A percentile compares a stretch with the other conserved stretches of the same genome.
phyloP scores from a whole-genome alignment of 371 early-diverging fungal species.

The Rhizopus stolonifer region DNA sequence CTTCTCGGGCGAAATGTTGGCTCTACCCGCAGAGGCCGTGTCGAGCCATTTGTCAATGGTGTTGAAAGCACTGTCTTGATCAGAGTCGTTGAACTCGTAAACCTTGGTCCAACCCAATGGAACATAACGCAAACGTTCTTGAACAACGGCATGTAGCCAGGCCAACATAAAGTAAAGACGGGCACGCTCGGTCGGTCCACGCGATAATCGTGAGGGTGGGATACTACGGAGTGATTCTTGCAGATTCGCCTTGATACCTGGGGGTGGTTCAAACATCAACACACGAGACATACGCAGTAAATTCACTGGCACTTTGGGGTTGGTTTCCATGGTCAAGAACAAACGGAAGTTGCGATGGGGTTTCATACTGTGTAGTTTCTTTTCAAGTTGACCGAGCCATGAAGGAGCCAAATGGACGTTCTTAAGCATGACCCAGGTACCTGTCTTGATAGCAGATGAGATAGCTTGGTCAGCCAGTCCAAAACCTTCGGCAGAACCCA shows the following conservation, averaged over 20 bases:
- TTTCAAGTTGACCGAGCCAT: slow-evolving; percentile 96
- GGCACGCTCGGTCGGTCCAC: slow-evolving; percentile 84
- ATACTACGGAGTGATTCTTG: slow-evolving; percentile 80
- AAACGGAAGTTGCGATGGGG: slow-evolving; percentile 85
- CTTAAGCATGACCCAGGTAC: slow-evolving; percentile 96
- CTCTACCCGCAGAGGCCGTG: slow-evolving; percentile 73
- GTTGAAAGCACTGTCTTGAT: slow-evolving; percentile 87
- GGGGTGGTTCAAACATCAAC: slow-evolving; percentile 94
- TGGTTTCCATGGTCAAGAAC: slow-evolving; percentile 97
- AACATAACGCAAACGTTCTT: slow-evolving; percentile 94
- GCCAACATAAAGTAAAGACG: slow-evolving; percentile 94
- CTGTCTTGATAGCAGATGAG: slow-evolving; percentile 76
- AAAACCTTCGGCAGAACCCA: slow-evolving; percentile 97
- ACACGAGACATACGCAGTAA: slow-evolving; percentile 88
- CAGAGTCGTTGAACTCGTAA: slow-evolving; percentile 98
- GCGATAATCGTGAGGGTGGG: slow-evolving; percentile 53
- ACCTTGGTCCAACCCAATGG: slow-evolving; percentile 97
- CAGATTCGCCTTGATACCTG: slow-evolving; percentile 94
- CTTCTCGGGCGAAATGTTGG: slow-evolving; percentile 90
- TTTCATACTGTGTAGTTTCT: slow-evolving; percentile 86
- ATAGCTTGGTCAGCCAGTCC: slow-evolving; percentile 91
- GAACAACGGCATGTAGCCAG: slow-evolving; percentile 94
- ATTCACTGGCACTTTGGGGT: slow-evolving; percentile 93
- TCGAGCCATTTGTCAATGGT: slow-evolving; percentile 93
- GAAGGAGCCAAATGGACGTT: slow-evolving; percentile 94